Conservation (phyloP, 1,284 basidiomycete genomes). For the Phellinidium pouzarii region DNA sequence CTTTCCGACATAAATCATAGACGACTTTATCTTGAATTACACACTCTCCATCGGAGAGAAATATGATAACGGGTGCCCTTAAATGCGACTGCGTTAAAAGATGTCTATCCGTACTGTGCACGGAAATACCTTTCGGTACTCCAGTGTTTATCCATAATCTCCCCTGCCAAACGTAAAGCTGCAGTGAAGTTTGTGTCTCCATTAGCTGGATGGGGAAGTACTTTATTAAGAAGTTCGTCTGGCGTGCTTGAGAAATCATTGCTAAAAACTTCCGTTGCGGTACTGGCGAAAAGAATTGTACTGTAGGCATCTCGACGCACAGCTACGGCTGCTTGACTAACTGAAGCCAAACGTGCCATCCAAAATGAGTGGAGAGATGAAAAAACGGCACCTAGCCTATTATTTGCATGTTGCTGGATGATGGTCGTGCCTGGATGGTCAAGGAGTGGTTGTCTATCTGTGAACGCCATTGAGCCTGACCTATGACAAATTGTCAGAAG, state of each 20-base stretch:
- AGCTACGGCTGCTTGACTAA: constrained; percentile 22
- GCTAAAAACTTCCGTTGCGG: constrained; percentile 25
- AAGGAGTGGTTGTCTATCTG: constrained; percentile 39
- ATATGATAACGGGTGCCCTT: constrained; percentile 54
- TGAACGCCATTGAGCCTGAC: constrained; percentile 43
- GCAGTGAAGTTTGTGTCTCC: constrained; percentile 44
- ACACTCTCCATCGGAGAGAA: constrained; percentile 56
- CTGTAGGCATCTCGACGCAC: constrained; percentile 50
- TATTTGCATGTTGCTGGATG: constrained; percentile 35
- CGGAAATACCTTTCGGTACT: constrained; percentile 45
- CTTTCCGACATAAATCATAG: constrained; percentile 39
- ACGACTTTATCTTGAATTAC: constrained; percentile 34
- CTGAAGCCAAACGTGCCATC: constrained; percentile 36
- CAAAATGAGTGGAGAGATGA: constrained; percentile 50
- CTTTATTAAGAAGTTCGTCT: constrained; percentile 35
- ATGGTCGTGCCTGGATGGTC: constrained; percentile 37
- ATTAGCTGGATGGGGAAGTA: constrained; percentile 30
- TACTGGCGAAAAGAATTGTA: constrained; percentile 43
- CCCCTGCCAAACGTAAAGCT: constrained; percentile 35
- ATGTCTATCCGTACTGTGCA: too few relatives aligned
- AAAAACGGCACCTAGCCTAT: constrained; percentile 52
- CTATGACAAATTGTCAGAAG: constrained; percentile 25
- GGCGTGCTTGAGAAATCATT: constrained; percentile 48
- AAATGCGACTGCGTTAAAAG: not conserved
- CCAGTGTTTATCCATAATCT: constrained; percentile 44